Conservation (phyloP, 225 moss, liverwort and hornwort genomes). For the Pleurozium schreberi region DNA sequence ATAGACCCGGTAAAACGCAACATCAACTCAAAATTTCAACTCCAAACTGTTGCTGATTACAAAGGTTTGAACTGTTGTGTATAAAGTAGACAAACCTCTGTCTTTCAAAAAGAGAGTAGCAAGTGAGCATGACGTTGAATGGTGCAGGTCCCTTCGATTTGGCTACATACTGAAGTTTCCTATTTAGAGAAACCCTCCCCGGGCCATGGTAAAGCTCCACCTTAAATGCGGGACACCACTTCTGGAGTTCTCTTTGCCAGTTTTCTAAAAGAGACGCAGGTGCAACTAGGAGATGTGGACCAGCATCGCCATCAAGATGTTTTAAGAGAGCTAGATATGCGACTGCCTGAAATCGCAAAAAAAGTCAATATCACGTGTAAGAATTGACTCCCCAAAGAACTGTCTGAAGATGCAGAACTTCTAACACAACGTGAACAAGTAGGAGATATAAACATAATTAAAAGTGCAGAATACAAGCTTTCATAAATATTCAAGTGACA, state of each 20-base stretch:
- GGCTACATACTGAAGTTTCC: conserved; percentile 57
- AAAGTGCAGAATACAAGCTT: background rate
- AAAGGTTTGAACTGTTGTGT: background rate
- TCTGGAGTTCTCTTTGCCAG: conserved; percentile 91
- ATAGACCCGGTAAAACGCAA: background rate
- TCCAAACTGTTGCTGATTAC: background rate
- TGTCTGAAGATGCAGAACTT: background rate
- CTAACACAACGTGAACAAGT: background rate
- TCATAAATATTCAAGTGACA: background rate
- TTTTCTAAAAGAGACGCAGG: conserved; percentile 93
- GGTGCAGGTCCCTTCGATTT: conserved; percentile 51
- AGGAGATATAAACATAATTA: background rate
- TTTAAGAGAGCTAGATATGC: conserved; percentile 80
- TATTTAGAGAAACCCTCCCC: conserved; percentile 59
- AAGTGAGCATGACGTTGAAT: conserved; percentile 96
- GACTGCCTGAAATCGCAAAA: conserved; percentile 47
- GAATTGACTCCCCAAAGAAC: background rate
- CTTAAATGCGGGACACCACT: conserved; percentile 89
- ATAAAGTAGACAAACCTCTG: conserved; percentile 39
- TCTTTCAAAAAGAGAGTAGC: conserved; percentile 86
- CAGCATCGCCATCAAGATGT: conserved; percentile 78
- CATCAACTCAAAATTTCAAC: background rate
- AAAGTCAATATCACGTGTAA: background rate
- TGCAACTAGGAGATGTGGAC: conserved; percentile 89
- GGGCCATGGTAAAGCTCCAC: conserved; percentile 90